Conservation (phyloP, 371 early-diverging fungal species). For the Syncephalis fuscata region DNA sequence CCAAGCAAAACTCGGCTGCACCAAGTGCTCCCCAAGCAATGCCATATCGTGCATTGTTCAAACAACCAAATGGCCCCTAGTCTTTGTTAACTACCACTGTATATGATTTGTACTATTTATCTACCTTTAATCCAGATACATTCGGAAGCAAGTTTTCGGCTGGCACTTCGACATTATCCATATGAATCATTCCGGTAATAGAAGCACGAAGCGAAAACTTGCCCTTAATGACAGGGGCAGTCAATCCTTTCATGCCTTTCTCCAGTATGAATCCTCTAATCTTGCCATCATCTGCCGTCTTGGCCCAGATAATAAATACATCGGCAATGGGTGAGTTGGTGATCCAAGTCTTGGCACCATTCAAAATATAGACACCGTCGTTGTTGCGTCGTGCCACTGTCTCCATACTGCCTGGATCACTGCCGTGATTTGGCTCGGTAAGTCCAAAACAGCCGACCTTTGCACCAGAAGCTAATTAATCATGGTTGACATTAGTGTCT, state of each 20-base stretch:
- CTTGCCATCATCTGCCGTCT: conserved; percentile 59
- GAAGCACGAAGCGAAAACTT: conserved; percentile 93
- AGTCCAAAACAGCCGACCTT: conserved; percentile 87
- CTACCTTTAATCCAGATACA: conserved; percentile 66
- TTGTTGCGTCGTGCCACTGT: conserved; percentile 62
- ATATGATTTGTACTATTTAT: not conserved
- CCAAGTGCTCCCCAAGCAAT: conserved; percentile 97
- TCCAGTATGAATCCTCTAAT: conserved; percentile 94
- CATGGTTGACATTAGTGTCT: conserved; percentile 1
- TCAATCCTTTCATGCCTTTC: conserved; percentile 76
- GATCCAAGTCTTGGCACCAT: conserved; percentile 96
- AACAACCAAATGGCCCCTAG: conserved; percentile 89
- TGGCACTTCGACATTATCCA: conserved; percentile 93
- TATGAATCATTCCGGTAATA: conserved; percentile 94
- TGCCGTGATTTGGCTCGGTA: conserved; percentile 97
- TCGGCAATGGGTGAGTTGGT: conserved; percentile 97
- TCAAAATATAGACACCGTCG: conserved; percentile 57
- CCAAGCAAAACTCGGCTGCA: conserved; percentile 87
- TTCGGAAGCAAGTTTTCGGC: conserved; percentile 76
- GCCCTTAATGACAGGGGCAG: conserved; percentile 82
- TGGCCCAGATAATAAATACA: conserved; percentile 97
- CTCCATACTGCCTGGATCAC: conserved; percentile 90
- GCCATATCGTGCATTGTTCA: conserved; percentile 95
- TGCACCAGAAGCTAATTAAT: conserved; percentile 61
- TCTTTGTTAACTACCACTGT: not conserved